These are phyloP conservation scores for Monilinia fructigena DNA, from an alignment of 2,329 filamentous ascomycete species.

Conservation along the genomic window DNA sequence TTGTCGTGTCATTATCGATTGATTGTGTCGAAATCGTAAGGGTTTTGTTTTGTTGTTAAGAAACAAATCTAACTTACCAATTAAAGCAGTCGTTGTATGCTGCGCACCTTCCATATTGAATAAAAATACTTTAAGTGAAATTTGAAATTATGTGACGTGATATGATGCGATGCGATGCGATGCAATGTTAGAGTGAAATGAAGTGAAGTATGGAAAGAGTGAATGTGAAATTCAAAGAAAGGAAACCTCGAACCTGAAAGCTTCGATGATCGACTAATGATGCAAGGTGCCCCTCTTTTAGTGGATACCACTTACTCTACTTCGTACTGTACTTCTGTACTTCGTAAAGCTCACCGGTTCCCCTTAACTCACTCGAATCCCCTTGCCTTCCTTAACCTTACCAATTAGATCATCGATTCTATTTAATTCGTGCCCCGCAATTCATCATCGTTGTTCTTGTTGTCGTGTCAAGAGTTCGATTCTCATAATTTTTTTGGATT, in stretches of 20 bases:
- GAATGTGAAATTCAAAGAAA: conserved; percentile 13
- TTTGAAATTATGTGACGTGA: conserved; percentile 7
- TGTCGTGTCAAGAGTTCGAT: conserved; percentile 19
- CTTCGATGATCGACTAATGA: neutral
- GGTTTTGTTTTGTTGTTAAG: conserved; percentile 6
- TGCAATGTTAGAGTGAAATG: too few species aligned
- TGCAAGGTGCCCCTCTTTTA: conserved; percentile 16
- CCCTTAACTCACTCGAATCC: neutral
- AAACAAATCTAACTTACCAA: conserved; percentile 33
- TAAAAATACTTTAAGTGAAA: conserved; percentile 19
- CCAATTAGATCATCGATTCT: neutral
- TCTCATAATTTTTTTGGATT: neutral
- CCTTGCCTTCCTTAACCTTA: neutral
- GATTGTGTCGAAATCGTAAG: neutral
- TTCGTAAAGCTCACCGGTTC: neutral
- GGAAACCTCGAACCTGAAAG: neutral
- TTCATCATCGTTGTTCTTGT: conserved; percentile 20
- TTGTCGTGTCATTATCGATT: neutral
- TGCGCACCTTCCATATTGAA: conserved; percentile 35
- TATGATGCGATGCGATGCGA: neutral
- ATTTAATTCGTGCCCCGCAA: conserved; percentile 16
- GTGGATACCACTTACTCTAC: neutral
- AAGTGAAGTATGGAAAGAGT: conserved; percentile 2
- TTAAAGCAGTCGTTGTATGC: conserved; percentile 34
- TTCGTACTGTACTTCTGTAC: too few species aligned